These are phyloP conservation scores for Populus euphratica DNA, from an alignment of 345 rosid genomes.

Conservation along the genomic window DNA sequence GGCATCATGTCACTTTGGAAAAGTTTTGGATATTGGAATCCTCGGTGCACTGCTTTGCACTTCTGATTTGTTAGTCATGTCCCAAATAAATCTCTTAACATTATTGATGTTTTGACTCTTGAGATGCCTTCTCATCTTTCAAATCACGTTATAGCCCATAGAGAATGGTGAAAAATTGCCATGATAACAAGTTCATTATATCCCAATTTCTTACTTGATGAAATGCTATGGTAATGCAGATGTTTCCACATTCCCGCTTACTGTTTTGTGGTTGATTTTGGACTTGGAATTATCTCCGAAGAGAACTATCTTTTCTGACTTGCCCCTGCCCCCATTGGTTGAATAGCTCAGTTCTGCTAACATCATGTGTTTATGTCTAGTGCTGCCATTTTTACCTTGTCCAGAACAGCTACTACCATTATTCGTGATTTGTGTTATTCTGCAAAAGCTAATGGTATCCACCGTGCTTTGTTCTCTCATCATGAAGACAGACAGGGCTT, in stretches of 20 bases:
- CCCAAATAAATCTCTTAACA: neutral
- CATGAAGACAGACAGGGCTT: neutral
- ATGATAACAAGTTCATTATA: neutral
- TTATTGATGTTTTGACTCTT: neutral
- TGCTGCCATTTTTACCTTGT: too few species aligned
- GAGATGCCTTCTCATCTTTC: neutral
- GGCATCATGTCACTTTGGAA: neutral
- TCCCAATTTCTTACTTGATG: neutral
- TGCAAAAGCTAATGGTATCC: neutral
- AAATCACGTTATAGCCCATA: neutral
- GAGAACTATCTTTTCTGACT: neutral
- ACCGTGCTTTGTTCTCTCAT: neutral
- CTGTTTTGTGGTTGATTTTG: neutral
- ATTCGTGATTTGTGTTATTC: neutral
- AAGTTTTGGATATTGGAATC: neutral
- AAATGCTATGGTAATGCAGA: neutral
- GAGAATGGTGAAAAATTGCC: neutral
- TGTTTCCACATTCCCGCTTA: neutral
- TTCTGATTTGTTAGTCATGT: neutral
- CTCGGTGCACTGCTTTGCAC: neutral
- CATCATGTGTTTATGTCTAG: too few species aligned
- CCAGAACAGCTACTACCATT: too few species aligned
- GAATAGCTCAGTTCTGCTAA: neutral
- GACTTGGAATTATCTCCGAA: neutral
- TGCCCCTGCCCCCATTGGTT: neutral